Evolutionary conservation across 1,284 basidiomycete species (phyloP).

Genomic region (Trametes sp.): DNA sequence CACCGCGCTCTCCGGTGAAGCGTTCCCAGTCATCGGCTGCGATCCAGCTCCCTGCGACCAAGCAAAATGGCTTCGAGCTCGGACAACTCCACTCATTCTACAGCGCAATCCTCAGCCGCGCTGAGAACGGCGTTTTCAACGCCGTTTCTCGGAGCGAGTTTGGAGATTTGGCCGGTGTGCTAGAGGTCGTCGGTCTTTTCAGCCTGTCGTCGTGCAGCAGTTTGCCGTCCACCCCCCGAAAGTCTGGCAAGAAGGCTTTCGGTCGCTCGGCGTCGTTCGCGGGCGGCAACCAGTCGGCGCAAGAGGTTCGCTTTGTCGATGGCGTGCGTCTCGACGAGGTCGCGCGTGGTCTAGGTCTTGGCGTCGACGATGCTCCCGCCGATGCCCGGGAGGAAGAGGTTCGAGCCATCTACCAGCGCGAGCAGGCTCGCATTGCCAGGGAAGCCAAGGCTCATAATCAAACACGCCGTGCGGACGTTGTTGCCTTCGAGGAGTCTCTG

Average conservation of each 20-base stretch:
- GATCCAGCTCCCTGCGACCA: conserved; percentile 32
- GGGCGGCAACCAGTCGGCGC: conserved; percentile 48
- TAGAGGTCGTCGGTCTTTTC: conserved; percentile 77
- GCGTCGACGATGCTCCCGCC: conserved; percentile 40
- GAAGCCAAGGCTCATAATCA: conserved; percentile 54
- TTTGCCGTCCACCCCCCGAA: conserved; percentile 46
- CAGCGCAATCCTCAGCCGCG: conserved; percentile 59
- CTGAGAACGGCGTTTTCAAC: conserved; percentile 59
- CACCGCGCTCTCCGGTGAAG: conserved; percentile 57
- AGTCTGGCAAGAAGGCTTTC: conserved; percentile 54
- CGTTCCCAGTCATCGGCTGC: conserved; percentile 48
- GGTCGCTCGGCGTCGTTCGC: conserved; percentile 67
- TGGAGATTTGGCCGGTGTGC: conserved; percentile 68
- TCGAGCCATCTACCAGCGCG: conserved; percentile 70
- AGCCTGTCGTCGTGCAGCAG: conserved; percentile 46
- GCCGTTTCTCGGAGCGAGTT: conserved; percentile 80
- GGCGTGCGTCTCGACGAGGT: conserved; percentile 71
- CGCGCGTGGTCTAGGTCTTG: conserved; percentile 66
- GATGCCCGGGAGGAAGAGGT: conserved; percentile 74
- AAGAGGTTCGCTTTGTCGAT: conserved; percentile 62
- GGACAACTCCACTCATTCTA: conserved; percentile 73
- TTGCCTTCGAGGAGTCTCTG: conserved; percentile 62
- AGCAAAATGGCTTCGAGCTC: conserved; percentile 55
- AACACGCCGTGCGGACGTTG: conserved; percentile 26
- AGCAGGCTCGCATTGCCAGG: conserved; percentile 59